Evolutionary conservation across 805 yeast genomes (phyloP).

Genomic region (Nakazawaea ernobii): DNA sequence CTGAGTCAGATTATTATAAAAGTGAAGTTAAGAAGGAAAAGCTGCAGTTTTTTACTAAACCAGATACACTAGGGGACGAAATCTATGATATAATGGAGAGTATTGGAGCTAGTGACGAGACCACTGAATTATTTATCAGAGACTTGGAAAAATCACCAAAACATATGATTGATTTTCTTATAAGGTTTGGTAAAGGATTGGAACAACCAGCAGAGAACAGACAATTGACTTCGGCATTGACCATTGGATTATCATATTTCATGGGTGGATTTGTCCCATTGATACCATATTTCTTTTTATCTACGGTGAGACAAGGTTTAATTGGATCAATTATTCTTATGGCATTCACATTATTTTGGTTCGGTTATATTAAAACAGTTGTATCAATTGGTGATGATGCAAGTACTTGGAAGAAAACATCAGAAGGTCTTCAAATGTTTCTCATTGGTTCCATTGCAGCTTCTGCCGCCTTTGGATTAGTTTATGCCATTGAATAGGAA

Average conservation of each 20-base stretch:
- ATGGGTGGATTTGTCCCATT: conserved; percentile 91
- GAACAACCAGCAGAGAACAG: conserved; percentile 95
- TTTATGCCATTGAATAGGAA: conserved; percentile 58
- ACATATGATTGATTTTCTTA: conserved; percentile 77
- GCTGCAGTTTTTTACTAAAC: conserved; percentile 57
- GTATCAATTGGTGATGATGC: conserved; percentile 80
- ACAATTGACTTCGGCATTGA: conserved; percentile 79
- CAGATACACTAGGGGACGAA: conserved; percentile 64
- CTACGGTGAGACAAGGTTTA: conserved; percentile 72
- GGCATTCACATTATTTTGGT: conserved; percentile 78
- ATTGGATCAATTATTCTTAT: conserved; percentile 70
- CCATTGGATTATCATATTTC: conserved; percentile 86
- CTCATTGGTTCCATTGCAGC: conserved; percentile 97
- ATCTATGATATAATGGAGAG: conserved; percentile 77
- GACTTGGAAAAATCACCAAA: conserved; percentile 79
- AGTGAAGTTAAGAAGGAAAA: conserved; percentile 71
- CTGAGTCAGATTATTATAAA: conserved; percentile 72
- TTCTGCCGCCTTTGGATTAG: conserved; percentile 93
- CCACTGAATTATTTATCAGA: conserved; percentile 64
- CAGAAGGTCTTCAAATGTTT: conserved; percentile 88
- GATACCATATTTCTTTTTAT: conserved; percentile 82
- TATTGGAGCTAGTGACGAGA: conserved; percentile 65
- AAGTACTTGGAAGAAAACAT: conserved; percentile 49
- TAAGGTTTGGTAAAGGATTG: conserved; percentile 84
- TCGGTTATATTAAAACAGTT: conserved; percentile 81